Conservation (phyloP, 495 filamentous ascomycete genomes). For the Xylaria intraflava region DNA sequence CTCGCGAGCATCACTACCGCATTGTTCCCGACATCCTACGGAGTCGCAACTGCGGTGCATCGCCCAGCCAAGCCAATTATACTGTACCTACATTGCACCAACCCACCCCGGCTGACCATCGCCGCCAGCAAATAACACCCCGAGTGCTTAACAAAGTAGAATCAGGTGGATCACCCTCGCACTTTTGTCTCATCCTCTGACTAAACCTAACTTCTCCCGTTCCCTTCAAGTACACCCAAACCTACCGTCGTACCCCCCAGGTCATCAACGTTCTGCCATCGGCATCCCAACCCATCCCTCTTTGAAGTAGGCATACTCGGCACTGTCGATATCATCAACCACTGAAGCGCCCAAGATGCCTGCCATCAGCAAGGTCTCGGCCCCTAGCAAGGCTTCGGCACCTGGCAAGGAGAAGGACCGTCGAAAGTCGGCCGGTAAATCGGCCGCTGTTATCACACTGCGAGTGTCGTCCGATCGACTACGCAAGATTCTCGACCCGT, state of each 20-base stretch:
- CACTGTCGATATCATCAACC: constrained; percentile 10
- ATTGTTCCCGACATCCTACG: not conserved
- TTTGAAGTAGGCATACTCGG: not conserved
- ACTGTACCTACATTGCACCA: constrained; percentile 6
- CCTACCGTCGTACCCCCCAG: constrained; percentile 2
- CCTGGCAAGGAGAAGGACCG: constrained; percentile 44
- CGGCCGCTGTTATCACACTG: constrained; percentile 30
- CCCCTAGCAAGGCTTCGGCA: constrained; percentile 33
- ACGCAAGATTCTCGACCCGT: constrained; percentile 38
- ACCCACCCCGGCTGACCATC: constrained; percentile 5
- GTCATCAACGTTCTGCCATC: constrained; percentile 11
- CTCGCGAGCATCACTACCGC: constrained; percentile 1
- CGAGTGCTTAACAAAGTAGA: constrained; percentile 6
- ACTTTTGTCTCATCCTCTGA: constrained; percentile 21
- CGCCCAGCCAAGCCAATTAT: constrained; percentile 3
- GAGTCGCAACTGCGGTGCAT: constrained; percentile 4
- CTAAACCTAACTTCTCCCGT: constrained; percentile 13
- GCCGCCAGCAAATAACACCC: constrained; percentile 3
- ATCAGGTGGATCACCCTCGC: constrained; percentile 23
- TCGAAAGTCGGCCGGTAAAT: constrained; percentile 35
- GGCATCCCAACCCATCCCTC: constrained; percentile 5
- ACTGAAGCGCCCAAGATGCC: constrained; percentile 26
- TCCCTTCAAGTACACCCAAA: constrained; percentile 1
- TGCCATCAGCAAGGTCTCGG: constrained; percentile 33
- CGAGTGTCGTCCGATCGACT: constrained; percentile 33